A percentile compares a stretch with the other conserved stretches of the same genome.
Evolutionary conservation across 2,329 filamentous ascomycete species (phyloP).

Genomic region (Talaromyces funiculosus): DNA sequence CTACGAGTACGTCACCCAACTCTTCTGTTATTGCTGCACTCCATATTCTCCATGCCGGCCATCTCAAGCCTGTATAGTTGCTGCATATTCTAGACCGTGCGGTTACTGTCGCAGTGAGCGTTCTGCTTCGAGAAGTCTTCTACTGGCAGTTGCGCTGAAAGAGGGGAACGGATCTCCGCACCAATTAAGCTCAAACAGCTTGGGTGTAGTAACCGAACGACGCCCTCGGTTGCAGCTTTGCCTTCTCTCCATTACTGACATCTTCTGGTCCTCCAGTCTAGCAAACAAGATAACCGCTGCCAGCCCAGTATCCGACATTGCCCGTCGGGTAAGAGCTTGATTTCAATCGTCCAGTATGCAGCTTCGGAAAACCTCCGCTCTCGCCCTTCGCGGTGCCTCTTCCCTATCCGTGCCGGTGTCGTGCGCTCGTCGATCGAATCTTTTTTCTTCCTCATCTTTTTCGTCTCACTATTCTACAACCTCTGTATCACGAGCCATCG

Average conservation of each 20-base stretch:
- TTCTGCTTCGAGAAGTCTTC: neutral
- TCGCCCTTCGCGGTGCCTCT: constrained; percentile 32
- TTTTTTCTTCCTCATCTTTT: constrained; percentile 16
- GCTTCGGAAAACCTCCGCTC: constrained; percentile 22
- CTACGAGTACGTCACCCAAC: neutral
- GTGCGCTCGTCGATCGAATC: constrained; percentile 22
- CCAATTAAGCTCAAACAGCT: neutral
- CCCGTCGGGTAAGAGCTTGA: neutral
- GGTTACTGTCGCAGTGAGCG: neutral
- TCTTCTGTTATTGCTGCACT: neutral
- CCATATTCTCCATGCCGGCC: neutral
- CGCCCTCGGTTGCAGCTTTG: constrained; percentile 1
- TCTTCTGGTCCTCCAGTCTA: neutral
- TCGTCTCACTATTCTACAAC: constrained; percentile 24
- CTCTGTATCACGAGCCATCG: neutral
- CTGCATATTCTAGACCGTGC: neutral
- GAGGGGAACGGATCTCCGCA: constrained; percentile 3
- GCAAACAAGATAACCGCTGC: neutral
- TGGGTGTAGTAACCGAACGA: neutral
- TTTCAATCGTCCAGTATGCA: neutral
- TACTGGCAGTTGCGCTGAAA: neutral
- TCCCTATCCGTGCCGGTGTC: constrained; percentile 25
- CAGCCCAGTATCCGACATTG: neutral
- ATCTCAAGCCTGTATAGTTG: neutral
- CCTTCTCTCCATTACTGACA: neutral